These are phyloP conservation scores for Chaetoceros tenuissimus DNA, from an alignment of 108 stramenopile genomes.

Conservation along the genomic window DNA sequence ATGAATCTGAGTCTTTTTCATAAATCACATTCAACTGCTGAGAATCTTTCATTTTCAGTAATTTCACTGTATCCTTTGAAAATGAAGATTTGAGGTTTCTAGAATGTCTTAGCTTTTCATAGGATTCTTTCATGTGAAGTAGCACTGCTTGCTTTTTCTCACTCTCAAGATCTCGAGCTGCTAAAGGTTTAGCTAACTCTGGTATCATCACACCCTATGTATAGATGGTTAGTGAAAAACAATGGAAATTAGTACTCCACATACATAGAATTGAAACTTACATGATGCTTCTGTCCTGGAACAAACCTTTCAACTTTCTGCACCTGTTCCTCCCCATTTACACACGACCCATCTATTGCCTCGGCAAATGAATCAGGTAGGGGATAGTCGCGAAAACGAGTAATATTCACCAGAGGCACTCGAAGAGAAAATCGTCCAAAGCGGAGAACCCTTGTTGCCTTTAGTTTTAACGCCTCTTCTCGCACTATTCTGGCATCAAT, in stretches of 20 bases:
- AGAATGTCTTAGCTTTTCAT: not conserved
- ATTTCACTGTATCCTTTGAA: not conserved
- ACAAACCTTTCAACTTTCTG: not conserved
- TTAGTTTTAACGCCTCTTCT: slow-evolving; percentile 62
- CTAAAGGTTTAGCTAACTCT: not conserved
- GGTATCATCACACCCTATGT: not conserved
- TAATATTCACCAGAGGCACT: slow-evolving; percentile 28
- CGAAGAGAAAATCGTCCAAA: slow-evolving; percentile 49
- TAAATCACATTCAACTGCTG: not conserved
- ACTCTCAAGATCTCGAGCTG: not conserved
- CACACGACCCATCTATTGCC: not conserved
- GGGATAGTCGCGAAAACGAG: slow-evolving; percentile 17
- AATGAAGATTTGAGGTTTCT: not conserved
- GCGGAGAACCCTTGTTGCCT: slow-evolving; percentile 44
- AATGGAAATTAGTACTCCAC: too few species aligned
- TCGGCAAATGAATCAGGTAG: slow-evolving; percentile 11
- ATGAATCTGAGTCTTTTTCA: not conserved
- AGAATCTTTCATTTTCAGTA: not conserved
- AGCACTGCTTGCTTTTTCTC: not conserved
- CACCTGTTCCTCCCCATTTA: not conserved
- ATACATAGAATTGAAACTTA: too few species aligned
- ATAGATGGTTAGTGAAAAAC: too few species aligned
- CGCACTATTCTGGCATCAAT: slow-evolving; percentile 31
- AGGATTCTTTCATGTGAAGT: not conserved
- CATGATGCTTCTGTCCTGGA: not conserved